Evolutionary conservation across 2,329 filamentous ascomycete genomes (phyloP).

Genomic region (Cryphonectria japonica): DNA sequence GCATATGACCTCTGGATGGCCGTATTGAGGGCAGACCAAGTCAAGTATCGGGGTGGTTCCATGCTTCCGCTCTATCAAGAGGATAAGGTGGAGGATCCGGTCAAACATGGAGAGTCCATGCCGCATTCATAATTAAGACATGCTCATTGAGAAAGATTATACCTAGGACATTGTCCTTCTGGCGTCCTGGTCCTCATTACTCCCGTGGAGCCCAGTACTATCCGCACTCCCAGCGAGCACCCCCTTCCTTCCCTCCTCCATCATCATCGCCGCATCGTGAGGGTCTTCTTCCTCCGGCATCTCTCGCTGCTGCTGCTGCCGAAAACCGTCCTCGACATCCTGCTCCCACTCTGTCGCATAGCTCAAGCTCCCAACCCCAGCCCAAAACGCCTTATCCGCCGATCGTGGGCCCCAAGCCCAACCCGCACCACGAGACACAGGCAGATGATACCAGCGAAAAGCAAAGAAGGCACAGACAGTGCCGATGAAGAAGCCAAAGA

Average conservation of each 20-base stretch:
- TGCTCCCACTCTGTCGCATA: conserved; percentile 52
- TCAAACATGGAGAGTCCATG: neutral
- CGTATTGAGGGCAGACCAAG: neutral
- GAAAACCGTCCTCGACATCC: conserved; percentile 12
- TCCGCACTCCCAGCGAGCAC: conserved; percentile 19
- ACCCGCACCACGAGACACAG: conserved; percentile 76
- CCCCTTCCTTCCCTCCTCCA: conserved; percentile 21
- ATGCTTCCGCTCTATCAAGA: neutral
- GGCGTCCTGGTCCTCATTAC: conserved; percentile 12
- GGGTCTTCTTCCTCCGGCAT: conserved; percentile 35
- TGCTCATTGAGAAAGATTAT: neutral
- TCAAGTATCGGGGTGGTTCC: neutral
- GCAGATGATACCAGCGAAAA: conserved; percentile 86
- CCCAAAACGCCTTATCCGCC: conserved; percentile 75
- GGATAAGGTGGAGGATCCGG: neutral
- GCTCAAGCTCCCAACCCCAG: conserved; percentile 67
- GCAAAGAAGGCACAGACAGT: conserved; percentile 70
- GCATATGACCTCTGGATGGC: too few relatives aligned
- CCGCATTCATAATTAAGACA: too few relatives aligned
- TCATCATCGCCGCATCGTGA: conserved; percentile 34
- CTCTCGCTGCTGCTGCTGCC: conserved; percentile 22
- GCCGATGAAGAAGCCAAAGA: conserved; percentile 83
- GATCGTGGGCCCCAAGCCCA: conserved; percentile 88
- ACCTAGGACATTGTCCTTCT: conserved; percentile 16
- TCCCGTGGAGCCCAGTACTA: conserved; percentile 7